Base-by-base conservation (phyloP, 352 stramenopile species). In the Pythium utonaiense region DNA sequence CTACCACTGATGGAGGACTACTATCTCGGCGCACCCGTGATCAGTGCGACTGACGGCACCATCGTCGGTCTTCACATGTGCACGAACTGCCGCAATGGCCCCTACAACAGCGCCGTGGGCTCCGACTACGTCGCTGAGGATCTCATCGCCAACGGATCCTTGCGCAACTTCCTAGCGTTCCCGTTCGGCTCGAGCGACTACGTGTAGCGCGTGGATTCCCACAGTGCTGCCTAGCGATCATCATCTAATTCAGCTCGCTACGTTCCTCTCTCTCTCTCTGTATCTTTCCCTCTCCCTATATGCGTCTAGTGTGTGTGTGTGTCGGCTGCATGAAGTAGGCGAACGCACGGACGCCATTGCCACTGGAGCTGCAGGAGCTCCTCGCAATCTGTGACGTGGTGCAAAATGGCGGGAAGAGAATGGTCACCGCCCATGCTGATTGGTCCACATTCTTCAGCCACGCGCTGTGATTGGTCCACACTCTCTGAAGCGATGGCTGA, bases 21-120 rank as follows among this genome's bases (percentile, higher is more conserved):
- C 21, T 30, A 42, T 10, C 12, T 30, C 25, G 55, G 55, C 9
- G 55, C 44, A 1, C 55, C 55, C 21, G 45, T 62, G 30, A 33
- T 62, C 28, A 48, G 61, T 25, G 22, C 16, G 4, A 42, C 7
- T 10, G 52, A 60, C 57, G 34, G 51, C 44, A 30, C n/a, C 16
- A 44, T 71, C 21, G 40, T 71, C 16, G 64, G 51, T 3, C 10
- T 71, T 22, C 64, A 71, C 57, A 25, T 48, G 19, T 66, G 58
- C 21, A 53, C 57, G n/a, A 48, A 54, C 19, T 66, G 64, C 49
- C 16, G 34, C 27, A 64, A 25, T 21, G 41, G 28, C n/a, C 40
- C 12, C 7, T 28, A 27, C 3, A 64, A 58, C 57, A 51, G 55
- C 44, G 58, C 22, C n/a, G 38, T 69, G 40, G 22, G 14, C 2